A percentile compares a stretch with the other conserved stretches of the same genome.
phyloP scores from a whole-genome alignment of 2,329 filamentous ascomycete species.

The Coniochaeta sp. region DNA sequence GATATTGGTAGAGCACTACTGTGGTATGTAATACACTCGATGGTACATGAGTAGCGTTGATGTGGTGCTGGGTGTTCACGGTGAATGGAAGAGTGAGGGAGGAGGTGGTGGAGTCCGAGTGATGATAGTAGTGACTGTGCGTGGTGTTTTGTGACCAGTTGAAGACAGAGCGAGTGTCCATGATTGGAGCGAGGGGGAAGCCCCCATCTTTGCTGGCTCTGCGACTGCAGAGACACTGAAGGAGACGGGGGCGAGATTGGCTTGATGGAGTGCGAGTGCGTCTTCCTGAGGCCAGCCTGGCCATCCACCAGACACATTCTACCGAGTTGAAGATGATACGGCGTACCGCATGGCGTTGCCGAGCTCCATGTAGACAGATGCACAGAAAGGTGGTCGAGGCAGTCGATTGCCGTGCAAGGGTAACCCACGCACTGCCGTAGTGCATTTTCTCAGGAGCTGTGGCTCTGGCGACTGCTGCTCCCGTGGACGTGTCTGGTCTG shows the following conservation, averaged over 20 bases:
- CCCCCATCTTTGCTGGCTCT: neutral
- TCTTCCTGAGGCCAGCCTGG: neutral
- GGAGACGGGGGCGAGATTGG: neutral
- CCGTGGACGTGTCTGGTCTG: neutral
- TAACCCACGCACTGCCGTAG: neutral
- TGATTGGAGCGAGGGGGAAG: neutral
- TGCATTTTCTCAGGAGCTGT: neutral
- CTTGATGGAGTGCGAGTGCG: neutral
- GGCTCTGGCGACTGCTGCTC: neutral
- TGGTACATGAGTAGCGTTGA: constrained; percentile 1
- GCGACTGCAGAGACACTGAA: neutral
- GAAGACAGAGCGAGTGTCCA: neutral
- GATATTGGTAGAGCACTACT: constrained; percentile 4
- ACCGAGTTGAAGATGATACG: neutral
- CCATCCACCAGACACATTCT: neutral
- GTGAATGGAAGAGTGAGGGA: neutral
- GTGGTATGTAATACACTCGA: constrained; percentile 4
- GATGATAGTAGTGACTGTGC: neutral
- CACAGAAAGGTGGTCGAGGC: too few species aligned
- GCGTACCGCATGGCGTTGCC: too few species aligned
- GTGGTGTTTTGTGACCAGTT: neutral
- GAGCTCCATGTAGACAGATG: neutral
- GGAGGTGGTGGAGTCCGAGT: neutral
- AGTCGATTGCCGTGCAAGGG: too few species aligned
- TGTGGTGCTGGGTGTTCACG: neutral